Evolutionary conservation across 139 green algal genomes (phyloP).

Genomic region (Volvox africanus): DNA sequence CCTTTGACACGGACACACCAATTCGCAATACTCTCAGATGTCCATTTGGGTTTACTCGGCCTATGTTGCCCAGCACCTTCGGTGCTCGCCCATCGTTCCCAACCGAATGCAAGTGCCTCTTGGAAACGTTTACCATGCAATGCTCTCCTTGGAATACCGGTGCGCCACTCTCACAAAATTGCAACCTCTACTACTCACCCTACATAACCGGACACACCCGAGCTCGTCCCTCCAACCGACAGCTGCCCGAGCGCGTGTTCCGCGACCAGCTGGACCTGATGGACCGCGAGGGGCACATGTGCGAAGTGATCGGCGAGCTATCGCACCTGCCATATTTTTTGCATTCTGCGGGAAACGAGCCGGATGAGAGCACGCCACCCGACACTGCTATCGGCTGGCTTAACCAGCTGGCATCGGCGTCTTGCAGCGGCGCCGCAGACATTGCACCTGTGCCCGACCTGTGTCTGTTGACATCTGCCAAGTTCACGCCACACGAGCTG

Average conservation of each 20-base stretch:
- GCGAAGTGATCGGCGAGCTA: conserved; percentile 50
- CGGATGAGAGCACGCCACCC: conserved; percentile 22
- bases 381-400: conserved; percentile 43
- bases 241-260: conserved; percentile 38
- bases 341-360: background rate
- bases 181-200: no score
- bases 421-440: background rate
- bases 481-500: conserved; percentile 51
- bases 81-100: no score
- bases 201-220: no score
- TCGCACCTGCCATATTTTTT: conserved; percentile 37
- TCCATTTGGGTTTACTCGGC: no score
- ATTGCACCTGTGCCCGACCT: background rate
- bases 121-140: no score
- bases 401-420: conserved; percentile 38
- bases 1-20: no score
- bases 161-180: no score
- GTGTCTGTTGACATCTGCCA: conserved; percentile 35
- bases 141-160: no score
- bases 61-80: no score
- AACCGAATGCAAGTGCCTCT: no score
- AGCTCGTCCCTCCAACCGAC: no score
- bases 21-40: no score
- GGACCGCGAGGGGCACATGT: conserved; percentile 49
- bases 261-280: conserved; percentile 46